Evolutionary conservation across 495 filamentous ascomycete species (phyloP).

Genomic region (Sphaerosporella brunnea): DNA sequence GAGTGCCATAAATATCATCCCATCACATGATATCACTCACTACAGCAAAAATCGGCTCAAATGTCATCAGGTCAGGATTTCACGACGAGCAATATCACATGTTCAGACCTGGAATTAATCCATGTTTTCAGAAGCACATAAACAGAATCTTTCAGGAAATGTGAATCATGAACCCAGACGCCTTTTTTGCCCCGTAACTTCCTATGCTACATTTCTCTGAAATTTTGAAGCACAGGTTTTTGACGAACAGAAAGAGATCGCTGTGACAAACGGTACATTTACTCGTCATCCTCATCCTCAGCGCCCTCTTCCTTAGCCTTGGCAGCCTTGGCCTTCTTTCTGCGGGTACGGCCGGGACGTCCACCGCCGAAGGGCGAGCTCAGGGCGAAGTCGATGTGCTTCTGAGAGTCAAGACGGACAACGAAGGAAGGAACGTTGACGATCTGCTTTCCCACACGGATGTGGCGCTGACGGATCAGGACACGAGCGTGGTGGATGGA

Average conservation of each 20-base stretch:
- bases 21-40: not conserved
- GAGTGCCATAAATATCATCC: not conserved
- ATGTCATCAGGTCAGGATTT: not conserved
- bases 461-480: constrained; percentile 95
- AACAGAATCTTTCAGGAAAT: not conserved
- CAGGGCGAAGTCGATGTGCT: constrained; percentile 99
- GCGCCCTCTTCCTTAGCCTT: constrained; percentile 74
- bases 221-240: not conserved
- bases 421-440: constrained; percentile 99
- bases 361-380: constrained; percentile 95
- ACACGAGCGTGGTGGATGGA: constrained; percentile 99
- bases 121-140: not conserved
- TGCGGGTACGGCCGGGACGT: constrained; percentile 84
- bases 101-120: not conserved
- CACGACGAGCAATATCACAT: not conserved
- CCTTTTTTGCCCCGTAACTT: not conserved
- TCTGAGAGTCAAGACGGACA: constrained; percentile 98
- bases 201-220: not conserved
- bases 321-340: constrained; percentile 97
- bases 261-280: no score
- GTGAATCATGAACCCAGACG: not conserved
- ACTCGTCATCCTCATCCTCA: constrained; percentile 75
- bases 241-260: no score
- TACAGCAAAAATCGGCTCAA: not conserved
- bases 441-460: constrained; percentile 99